phyloP scores from a whole-genome alignment of 306 rosid genomes.

The Ormosia emarginata region DNA sequence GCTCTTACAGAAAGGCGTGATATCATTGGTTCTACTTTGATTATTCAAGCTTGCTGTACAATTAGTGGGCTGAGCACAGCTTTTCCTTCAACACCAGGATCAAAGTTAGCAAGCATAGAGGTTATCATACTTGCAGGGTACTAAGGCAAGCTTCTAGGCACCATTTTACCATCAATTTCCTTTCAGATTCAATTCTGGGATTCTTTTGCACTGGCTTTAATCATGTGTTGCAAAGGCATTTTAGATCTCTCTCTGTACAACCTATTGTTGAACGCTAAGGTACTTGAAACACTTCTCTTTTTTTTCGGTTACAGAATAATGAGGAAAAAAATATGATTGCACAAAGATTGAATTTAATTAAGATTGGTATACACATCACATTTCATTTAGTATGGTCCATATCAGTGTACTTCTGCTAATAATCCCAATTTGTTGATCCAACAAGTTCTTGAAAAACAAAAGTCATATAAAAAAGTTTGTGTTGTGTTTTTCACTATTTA shows the following conservation, averaged over 20 bases:
- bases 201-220: conserved; percentile 19
- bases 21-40: conserved; percentile 15
- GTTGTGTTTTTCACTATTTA: background rate
- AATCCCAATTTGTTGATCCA: background rate
- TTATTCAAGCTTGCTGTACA: conserved; percentile 23
- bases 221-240: conserved; percentile 40
- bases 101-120: background rate
- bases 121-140: background rate
- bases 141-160: conserved; percentile 20
- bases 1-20: conserved; percentile 17
- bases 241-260: background rate
- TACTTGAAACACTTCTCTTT: background rate
- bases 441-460: background rate
- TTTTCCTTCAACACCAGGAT: background rate
- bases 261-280: background rate
- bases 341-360: background rate
- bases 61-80: conserved; percentile 16
- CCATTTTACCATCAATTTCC: conserved; percentile 20
- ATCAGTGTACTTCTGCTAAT: background rate
- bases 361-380: background rate
- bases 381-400: background rate
- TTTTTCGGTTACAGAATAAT: background rate
- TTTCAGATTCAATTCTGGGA: conserved; percentile 23
- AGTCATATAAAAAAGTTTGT: background rate
- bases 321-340: background rate